Base-by-base conservation (phyloP, 192 early-diverging fungal species). In the Linnemannia hyalina region DNA sequence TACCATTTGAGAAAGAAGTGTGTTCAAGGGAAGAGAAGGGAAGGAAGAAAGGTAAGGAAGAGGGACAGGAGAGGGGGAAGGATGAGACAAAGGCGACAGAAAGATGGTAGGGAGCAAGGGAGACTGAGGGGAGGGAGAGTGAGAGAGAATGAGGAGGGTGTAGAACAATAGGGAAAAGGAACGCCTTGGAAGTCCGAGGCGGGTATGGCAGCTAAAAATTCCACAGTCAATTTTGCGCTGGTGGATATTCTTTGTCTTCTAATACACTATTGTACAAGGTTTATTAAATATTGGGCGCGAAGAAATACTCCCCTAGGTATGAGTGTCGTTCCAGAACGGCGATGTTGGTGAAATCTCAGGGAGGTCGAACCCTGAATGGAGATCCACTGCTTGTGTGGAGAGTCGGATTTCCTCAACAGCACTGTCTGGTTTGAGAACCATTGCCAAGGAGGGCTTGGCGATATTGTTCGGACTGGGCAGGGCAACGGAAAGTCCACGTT, bases 301-400 rank as follows among this genome's bases (percentile, higher is more conserved):
- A 35, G 9, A 0, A 10, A 13, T 26, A 10, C 26, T 32, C 26
- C 0, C 29, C 11, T 65, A 65, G 11, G 26, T 29, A 4, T 29
- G 74, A 6, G 63, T 4, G 20, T 84, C 82, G 26, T 79, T 85
- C 78, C 83, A 85, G 32, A 85, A 85, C 0, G 83, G 78, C 10
- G 83, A 85, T 35, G 73, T 76, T 9, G 83, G 83, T 18, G 83
- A 85, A 32, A 85, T 80, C 11, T 71, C 70, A 5, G 83, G 83
- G 5, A 85, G 70, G 26, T 80, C 83, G 35, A 85, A 76, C 5
- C 29, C 76, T 0, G 80, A 44, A 7, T 80, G 52, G 38, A 74
- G 42, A 47, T n/a, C 44, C 38, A 23, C n/a, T 13, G 18, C 32
- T 40, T 49, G 54, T 6, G n/a, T 49, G 1, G 55, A 26, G 20